Base-by-base conservation (phyloP, 495 filamentous ascomycete genomes). In the Penicillium coprophilum region DNA sequence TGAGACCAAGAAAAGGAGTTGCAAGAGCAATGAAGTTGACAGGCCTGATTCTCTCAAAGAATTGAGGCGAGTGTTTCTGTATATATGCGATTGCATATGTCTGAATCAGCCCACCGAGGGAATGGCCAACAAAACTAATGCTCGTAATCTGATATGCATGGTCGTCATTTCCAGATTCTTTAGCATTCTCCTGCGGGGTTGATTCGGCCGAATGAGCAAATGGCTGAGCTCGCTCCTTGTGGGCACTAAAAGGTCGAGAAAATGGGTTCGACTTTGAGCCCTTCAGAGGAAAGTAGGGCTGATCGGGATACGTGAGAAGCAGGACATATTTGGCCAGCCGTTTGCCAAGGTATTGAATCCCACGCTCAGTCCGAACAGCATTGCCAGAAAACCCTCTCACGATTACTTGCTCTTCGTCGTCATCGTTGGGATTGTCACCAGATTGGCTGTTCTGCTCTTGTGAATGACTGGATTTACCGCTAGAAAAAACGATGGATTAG, bases 61-160 rank as follows among this genome's bases (percentile, higher is more conserved):
- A 97, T 21, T 84, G 75, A 0, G 94, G 95, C 1, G 89, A 93
- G 64, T 98, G 90, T 64, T 97, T 97, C 57, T 96, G 88, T 28
- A 98, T 97, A 71, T 97, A 98, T 34, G 93, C 94, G 46, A 98
- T 88, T 3, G 94, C 94, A 71, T 98, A 98, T 2, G 87, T 96
- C 71, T 98, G 94, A 34, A 96, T 78, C 36, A 97, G 74, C 0
- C 94, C 94, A 31, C 94, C 94, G 2, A 98, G 82, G 6, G 93
- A 97, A 68, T 98, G 94, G 1, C 84, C 93, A 57, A 98, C 82
- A 66, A 98, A 97, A 62, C 92, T 96, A 65, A 98, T 97, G 65
- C 91, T 96, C 15, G 91, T 94, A 66, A 96, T 89, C 62, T 85
- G 88, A 65, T 95, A 97, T 2, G 85, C 75, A 45, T 87, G 80